Base-by-base conservation (phyloP, 352 stramenopile species). In the Phytopythium ostracodes region DNA sequence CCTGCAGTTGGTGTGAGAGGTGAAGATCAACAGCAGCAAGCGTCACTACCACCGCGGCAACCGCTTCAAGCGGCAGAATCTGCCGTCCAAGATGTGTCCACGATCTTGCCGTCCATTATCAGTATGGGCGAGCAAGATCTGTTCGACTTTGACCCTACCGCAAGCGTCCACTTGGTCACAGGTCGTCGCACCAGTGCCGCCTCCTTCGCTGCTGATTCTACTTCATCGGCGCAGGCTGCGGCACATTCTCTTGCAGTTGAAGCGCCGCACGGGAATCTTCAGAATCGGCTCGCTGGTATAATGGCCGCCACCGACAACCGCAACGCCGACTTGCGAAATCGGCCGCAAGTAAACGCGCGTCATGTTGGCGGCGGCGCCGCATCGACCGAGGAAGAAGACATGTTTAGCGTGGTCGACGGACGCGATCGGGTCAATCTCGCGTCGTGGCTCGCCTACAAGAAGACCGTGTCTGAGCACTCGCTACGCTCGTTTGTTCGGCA, bases 401-500 rank as follows among this genome's bases (percentile, higher is more conserved):
- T 79, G 18, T 78, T 71, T 29, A 81, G 73, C 38, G 63, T 81
- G 22, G 66, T 63, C 20, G 71, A 87, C 25, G 73, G 73, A 7
- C 67, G 63, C 20, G 44, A 69, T 24, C 65, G 72, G 17, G 31
- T 73, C 25, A 83, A 68, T 18, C 53, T 87, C 35, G 65, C 56
- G 12, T 50, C 58, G n/a, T 92, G 83, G 80, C 66, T 89, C 25
- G 36, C 60, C 0, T 65, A 62, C 10, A 67, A 71, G 27, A 43
- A 65, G 7, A 59, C 62, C 2, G 63, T 87, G 20, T 74, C 63
- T 14, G 75, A 80, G 53, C 55, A 42, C 25, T 71, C 67, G 20
- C 63, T 91, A 44, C 75, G 73, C 2, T 87, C 77, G 7, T 83
- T 91, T 53, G 57, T 86, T 33, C 67, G 73, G 12, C 81, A 94